Evolutionary conservation across 2,329 filamentous ascomycete genomes (phyloP).

Genomic region (Neofusicoccum parvum): DNA sequence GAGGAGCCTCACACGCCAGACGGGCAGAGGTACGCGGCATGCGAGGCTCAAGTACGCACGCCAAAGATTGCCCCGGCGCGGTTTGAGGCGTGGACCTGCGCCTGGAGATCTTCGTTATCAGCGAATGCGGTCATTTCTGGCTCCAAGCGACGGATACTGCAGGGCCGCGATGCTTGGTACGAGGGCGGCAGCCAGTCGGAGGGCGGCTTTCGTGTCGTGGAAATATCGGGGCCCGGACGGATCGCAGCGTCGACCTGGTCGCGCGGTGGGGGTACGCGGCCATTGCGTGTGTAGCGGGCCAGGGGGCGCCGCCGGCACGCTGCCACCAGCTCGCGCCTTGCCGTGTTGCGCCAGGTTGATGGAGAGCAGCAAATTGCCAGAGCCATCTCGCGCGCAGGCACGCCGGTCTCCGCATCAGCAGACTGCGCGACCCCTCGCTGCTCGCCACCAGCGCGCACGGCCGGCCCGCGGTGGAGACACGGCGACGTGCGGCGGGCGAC

Average conservation of each 20-base stretch:
- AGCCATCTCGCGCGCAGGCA: not conserved
- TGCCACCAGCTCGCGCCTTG: conserved; percentile 12
- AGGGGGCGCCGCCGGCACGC: not conserved
- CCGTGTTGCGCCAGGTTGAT: conserved; percentile 8
- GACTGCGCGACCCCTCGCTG: not conserved
- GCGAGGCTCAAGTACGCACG: conserved; percentile 19
- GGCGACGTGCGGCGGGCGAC: not conserved
- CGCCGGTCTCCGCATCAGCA: conserved; percentile 9
- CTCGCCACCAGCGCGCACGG: conserved; percentile 13
- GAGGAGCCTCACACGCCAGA: conserved; percentile 9
- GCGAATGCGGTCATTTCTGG: conserved; percentile 21
- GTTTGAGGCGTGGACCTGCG: conserved; percentile 1
- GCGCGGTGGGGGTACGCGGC: conserved; percentile 15
- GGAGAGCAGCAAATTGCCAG: conserved; percentile 12
- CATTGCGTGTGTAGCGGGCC: not conserved
- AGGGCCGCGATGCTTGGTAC: conserved; percentile 20
- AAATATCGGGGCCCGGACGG: conserved; percentile 14
- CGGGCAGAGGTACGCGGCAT: not conserved
- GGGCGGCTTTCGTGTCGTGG: conserved; percentile 5
- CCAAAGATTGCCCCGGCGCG: conserved; percentile 4
- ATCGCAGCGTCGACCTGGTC: not conserved
- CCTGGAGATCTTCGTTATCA: conserved; percentile 20
- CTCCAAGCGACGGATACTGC: conserved; percentile 14
- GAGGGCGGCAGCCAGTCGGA: conserved; percentile 8
- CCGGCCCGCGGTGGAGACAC: not conserved